A percentile compares a stretch with the other conserved stretches of the same genome.
These are phyloP conservation scores for Chlamydomonas sp. DNA, from an alignment of 139 green algal species.

Conservation along the genomic window DNA sequence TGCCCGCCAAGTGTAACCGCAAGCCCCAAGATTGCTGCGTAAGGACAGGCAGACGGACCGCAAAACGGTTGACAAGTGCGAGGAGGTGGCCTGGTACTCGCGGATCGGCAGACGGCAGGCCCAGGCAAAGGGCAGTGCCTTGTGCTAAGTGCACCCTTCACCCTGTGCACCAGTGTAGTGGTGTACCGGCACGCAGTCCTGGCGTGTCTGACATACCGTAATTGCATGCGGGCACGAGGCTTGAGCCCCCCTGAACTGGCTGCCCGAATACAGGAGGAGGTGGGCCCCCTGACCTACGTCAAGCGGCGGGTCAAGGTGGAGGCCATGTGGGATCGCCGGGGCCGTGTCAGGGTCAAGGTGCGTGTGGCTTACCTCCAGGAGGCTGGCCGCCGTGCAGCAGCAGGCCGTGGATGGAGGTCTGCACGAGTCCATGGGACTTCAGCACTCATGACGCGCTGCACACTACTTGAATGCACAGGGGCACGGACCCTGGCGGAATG, in stretches of 20 bases:
- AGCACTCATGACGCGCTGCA: no score
- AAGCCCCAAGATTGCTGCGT: no score
- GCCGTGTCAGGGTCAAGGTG: slow-evolving; percentile 38
- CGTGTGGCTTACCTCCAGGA: not conserved
- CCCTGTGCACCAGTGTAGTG: not conserved
- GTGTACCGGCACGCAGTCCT: not conserved
- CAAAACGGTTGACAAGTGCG: no score
- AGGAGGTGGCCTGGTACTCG: not conserved
- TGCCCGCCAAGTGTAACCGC: no score
- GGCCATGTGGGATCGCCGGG: slow-evolving; percentile 31
- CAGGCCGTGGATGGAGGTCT: not conserved
- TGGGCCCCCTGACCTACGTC: slow-evolving; percentile 41
- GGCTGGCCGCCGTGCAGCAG: not conserved
- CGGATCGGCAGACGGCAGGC: not conserved
- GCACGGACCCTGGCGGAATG: no score
- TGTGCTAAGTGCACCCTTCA: not conserved
- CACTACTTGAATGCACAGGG: no score
- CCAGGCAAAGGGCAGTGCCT: not conserved
- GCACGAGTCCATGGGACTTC: no score
- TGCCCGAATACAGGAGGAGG: not conserved
- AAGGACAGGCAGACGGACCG: no score
- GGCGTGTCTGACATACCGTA: not conserved
- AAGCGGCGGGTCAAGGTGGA: slow-evolving; percentile 34
- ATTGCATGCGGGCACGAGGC: not conserved
- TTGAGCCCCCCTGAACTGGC: not conserved